Evolutionary conservation across 2,329 filamentous ascomycete genomes (phyloP).

Genomic region (Sarocladium strictum): DNA sequence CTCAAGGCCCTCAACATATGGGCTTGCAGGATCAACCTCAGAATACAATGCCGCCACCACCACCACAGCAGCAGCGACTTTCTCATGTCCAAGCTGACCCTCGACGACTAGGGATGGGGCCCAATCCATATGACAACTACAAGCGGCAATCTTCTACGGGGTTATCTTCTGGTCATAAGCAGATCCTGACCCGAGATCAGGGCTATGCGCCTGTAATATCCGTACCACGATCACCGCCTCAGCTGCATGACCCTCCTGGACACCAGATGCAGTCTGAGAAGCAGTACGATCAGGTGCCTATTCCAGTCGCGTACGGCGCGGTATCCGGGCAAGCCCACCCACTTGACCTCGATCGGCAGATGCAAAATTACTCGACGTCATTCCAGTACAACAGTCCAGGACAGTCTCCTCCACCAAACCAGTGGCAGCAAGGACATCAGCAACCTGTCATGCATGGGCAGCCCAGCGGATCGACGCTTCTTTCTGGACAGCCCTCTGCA

Average conservation of each 20-base stretch:
- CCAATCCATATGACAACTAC: not conserved
- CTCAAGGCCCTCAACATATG: too few species aligned
- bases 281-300: constrained; percentile 31
- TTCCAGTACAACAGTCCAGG: constrained; percentile 21
- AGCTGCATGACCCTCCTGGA: constrained; percentile 2
- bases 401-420: constrained; percentile 13
- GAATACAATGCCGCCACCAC: not conserved
- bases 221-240: not conserved
- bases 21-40: too few species aligned
- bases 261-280: constrained; percentile 21
- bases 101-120: not conserved
- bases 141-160: not conserved
- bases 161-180: not conserved
- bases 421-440: constrained; percentile 2
- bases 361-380: constrained; percentile 16
- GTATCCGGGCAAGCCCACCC: constrained; percentile 29
- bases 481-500: constrained; percentile 10
- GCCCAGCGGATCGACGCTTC: not conserved
- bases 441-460: not conserved
- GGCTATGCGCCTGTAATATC: not conserved
- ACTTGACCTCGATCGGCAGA: not conserved
- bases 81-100: not conserved
- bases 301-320: constrained; percentile 28
- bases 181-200: not conserved
- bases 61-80: not conserved